Evolutionary conservation across 2,329 filamentous ascomycete genomes (phyloP).

Genomic region (Hypoxylon sp.): DNA sequence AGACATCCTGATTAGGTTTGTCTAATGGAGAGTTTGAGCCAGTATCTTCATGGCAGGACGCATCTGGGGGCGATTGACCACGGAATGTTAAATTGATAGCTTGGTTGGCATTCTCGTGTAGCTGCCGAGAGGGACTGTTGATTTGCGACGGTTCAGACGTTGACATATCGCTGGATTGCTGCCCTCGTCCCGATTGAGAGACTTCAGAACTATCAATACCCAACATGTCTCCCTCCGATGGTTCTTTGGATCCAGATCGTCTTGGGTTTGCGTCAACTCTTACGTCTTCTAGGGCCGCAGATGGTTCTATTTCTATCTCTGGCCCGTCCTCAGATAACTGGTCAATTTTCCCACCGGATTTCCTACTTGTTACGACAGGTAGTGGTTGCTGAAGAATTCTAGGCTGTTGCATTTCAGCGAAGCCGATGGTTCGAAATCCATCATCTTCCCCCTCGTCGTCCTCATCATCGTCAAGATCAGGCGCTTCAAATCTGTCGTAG

Average conservation of each 20-base stretch:
- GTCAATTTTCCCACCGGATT: constrained; percentile 8
- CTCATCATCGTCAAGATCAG: constrained; percentile 72
- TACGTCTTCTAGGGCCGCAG: not conserved
- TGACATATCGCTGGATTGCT: constrained; percentile 39
- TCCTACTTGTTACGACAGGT: constrained; percentile 25
- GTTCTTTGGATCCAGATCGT: constrained; percentile 7
- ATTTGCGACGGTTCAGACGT: constrained; percentile 49
- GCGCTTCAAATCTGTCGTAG: constrained; percentile 84
- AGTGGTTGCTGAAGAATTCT: constrained; percentile 71
- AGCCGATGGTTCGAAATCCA: constrained; percentile 72
- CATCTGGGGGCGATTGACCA: constrained; percentile 21
- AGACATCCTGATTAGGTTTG: constrained; percentile 7
- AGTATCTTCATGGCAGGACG: constrained; percentile 10
- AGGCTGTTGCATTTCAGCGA: constrained; percentile 76
- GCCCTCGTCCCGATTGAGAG: constrained; percentile 44
- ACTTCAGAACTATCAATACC: constrained; percentile 36
- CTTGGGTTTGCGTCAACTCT: constrained; percentile 7
- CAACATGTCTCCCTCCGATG: constrained; percentile 1
- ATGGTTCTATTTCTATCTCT: not conserved
- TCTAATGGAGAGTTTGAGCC: constrained; percentile 5
- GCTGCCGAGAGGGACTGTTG: constrained; percentile 53
- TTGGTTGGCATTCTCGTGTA: constrained; percentile 50
- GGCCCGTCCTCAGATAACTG: not conserved
- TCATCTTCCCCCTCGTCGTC: constrained; percentile 69
- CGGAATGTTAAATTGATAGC: constrained; percentile 32